Base-by-base conservation (phyloP, 805 yeast genomes). In the Candida sphagnicola region DNA sequence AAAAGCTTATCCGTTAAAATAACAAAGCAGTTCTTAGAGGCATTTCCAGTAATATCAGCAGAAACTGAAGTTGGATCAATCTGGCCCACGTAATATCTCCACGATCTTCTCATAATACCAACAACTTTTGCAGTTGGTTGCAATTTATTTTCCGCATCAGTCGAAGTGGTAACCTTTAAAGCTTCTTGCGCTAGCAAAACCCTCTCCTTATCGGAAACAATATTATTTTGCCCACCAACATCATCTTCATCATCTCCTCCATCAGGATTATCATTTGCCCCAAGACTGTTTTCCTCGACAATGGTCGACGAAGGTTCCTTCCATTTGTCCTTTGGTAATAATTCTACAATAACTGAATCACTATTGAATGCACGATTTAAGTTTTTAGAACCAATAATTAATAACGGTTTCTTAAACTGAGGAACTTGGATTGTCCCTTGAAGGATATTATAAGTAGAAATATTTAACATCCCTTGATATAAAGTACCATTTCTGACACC, bases 11-110 rank as follows among this genome's bases (percentile, higher is more conserved):
- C 98, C 93, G 93, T 82, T 42, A 95, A 74, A 35, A 85, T 72
- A 16, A 93, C 95, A 51, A 93, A 82, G 39, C 93, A 91, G 33
- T 78, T 77, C 53, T 83, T 82, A 14, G 85, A 74, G 6, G 95
- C 78, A 47, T 83, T 80, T 12, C 85, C 76, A 13, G 62, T 56
- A 34, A 72, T 74, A 37, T 77, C 78, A 4, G 57, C 59, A 15
- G 70, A 60, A 1, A 85, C 83, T 2, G 95, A 82, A 26, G 80
- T 74, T 31, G 88, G 83, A 2, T 91, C 82, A 45, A 93, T 73
- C 59, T 90, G 96, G 11, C 99, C 99, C 28, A 93, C 99, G 55
- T 90, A 93, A 48, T 82, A 80, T 59, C 99, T 77, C 99, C 99
- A 93, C 44, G 91, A 86, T 62, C 99, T 77, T 63, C 87, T 83